Evolutionary conservation across 768 basidiomycete genomes (phyloP), one percentile per base, ranked within the genome.

Genomic region (Tricholoma bakamatsutake): DNA sequence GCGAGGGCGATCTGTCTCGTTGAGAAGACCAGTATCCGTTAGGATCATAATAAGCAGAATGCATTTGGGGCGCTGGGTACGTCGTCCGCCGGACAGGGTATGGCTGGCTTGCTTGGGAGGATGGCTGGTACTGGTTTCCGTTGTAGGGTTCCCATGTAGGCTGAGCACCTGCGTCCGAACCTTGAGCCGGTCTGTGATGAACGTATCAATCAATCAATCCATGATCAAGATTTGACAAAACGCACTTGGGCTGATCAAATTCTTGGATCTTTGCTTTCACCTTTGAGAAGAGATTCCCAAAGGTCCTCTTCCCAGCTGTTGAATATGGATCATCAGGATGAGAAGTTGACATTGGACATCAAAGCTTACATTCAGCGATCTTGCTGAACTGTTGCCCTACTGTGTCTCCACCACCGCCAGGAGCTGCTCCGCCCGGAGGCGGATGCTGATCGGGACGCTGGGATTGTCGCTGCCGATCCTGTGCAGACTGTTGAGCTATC

Each of bases 251-350:
- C 62, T 84, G 81, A 37, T 92, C 90, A 58, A 83, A 83, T 62
- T 92, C 91, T 63, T 88, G 85, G 56, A 92, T 83, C 78, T 92
- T 93, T 5, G 88, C 83, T 65, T 83, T 91, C 47, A 91, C 88
- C 67, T 87, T 92, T 33, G 82, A 82, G 39, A 92, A 76, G 27
- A 93, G 67, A 8, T 73, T 78, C 47, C 79, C 83, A 67, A 93
- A 80, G 0, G 90, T 92, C 70, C 84, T 88, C 73, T 88, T 91
- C 3, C 90, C 89, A 52, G 79, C 87, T 88, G 56, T 9, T 50
- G 21, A 8, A 37, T 0, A 34, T 15, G 13, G n/a, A 50, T 48
- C 43, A 33, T 13, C 48, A 51, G 27, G 39, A n/a, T 8, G 17
- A 39, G 40, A 27, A 3, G 11, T 28, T 9, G 28, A 21, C 17